Evolutionary conservation across 148 eudicot species (phyloP).

Genomic region (Fallopia convolvulus): DNA sequence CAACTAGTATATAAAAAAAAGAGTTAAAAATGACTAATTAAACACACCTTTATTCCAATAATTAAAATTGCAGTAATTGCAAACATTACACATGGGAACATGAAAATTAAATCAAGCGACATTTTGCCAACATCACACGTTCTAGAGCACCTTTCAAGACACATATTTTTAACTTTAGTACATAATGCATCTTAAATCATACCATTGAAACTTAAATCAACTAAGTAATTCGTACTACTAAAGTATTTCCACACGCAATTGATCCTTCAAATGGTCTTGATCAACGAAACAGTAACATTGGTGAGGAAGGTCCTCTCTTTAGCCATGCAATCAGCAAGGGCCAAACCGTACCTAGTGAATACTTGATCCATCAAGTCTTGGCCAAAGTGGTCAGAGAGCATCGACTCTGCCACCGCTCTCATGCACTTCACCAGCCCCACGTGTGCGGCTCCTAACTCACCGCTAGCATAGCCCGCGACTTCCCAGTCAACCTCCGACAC

Average conservation of each 20-base stretch:
- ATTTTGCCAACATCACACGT: no score
- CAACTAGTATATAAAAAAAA: no score
- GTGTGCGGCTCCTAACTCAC: neutral
- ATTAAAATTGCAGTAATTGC: no score
- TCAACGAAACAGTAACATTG: constrained; percentile 42
- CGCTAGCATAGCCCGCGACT: neutral
- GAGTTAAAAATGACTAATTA: no score
- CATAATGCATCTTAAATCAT: no score
- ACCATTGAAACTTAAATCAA: no score
- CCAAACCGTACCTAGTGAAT: constrained; percentile 22
- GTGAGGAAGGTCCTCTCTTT: constrained; percentile 27
- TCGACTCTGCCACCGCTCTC: constrained; percentile 44
- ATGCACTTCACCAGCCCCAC: constrained; percentile 22
- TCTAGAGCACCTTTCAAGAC: no score
- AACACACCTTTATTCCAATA: no score
- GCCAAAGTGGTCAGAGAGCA: constrained; percentile 46
- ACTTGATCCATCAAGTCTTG: constrained; percentile 28
- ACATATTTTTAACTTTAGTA: no score
- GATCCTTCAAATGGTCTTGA: neutral
- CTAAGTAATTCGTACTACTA: no score
- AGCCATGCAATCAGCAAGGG: constrained; percentile 20
- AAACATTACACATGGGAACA: no score
- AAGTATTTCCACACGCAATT: neutral
- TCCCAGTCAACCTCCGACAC: constrained; percentile 34
- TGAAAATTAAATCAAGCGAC: no score